Evolutionary conservation across 2,329 filamentous ascomycete species (phyloP), one percentile per base, ranked within the genome.

Genomic region (Fusarium sp.): DNA sequence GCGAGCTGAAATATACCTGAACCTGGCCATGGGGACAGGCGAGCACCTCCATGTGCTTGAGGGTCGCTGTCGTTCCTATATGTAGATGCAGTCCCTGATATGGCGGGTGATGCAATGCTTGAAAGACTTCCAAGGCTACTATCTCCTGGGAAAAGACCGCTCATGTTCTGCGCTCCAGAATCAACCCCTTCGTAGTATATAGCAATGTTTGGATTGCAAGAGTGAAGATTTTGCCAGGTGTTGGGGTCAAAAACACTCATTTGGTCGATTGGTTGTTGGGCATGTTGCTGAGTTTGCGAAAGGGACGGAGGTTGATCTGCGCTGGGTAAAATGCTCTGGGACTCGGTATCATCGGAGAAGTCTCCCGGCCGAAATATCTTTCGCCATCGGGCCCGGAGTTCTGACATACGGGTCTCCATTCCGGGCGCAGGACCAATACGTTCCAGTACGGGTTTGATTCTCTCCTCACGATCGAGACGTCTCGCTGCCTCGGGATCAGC

Each of bases 351-450:
- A 18, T 56, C 57, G 7, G 52, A 31, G 31, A 66, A 69, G 5
- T 51, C 51, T 25, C 55, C 71, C 8, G 72, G 25, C 7, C 60
- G 71, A 27, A 74, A 74, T 10, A 62, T 48, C n/a, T 74, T 74
- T 10, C 71, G 69, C 71, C 71, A 73, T 23, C 71, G 42, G 9
- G 63, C 38, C 18, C 54, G 68, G 33, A 73, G 31, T 29, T 74
- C 71, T 46, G 71, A 72, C 54, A 74, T 58, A 29, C 71, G 71
- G 27, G 68, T 72, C 37, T 73, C 71, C 71, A 73, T 73, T 6
- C 71, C 71, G 3, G 71, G 71, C 19, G 68, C 71, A 29, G 71
- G 71, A 3, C 71, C 67, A 11, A 73, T 69, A 12, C 71, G 71
- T 19, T 73, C 71, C 5, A 73, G 55, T 15, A 74, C 55, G 16